phyloP scores from a whole-genome alignment of 2,329 filamentous ascomycete species.

The Colletotrichum coccodes region DNA sequence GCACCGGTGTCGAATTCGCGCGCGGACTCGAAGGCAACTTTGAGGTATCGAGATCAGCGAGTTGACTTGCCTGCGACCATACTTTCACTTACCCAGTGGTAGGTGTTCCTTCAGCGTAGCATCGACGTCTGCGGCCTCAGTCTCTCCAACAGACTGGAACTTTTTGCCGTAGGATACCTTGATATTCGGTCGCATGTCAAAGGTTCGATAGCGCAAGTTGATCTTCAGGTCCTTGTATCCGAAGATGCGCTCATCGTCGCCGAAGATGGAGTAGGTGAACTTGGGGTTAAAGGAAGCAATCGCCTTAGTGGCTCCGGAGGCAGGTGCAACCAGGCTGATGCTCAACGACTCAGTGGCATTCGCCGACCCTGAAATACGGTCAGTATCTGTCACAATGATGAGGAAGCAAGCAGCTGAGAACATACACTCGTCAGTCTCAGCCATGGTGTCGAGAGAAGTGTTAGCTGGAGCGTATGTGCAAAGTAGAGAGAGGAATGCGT shows the following conservation, averaged over 20 bases:
- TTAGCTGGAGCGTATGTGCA: background rate
- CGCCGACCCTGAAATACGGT: slow-evolving; percentile 59
- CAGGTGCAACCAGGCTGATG: slow-evolving; percentile 67
- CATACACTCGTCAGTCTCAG: slow-evolving; percentile 28
- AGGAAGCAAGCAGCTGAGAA: background rate
- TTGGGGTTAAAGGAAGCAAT: slow-evolving; percentile 81
- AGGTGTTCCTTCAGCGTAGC: slow-evolving; percentile 73
- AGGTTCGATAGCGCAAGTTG: slow-evolving; percentile 72
- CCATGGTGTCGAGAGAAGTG: slow-evolving; percentile 11
- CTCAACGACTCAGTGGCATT: slow-evolving; percentile 71
- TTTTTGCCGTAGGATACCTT: slow-evolving; percentile 78
- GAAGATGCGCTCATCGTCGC: slow-evolving; percentile 91
- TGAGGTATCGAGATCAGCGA: background rate
- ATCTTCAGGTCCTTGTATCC: slow-evolving; percentile 87
- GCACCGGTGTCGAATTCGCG: slow-evolving; percentile 68
- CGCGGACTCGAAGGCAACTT: slow-evolving; percentile 74
- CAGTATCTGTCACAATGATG: background rate
- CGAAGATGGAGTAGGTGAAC: slow-evolving; percentile 93
- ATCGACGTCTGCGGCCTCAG: slow-evolving; percentile 75
- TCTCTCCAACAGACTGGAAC: slow-evolving; percentile 74
- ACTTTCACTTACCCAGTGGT: slow-evolving; percentile 66
- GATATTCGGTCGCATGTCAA: slow-evolving; percentile 82
- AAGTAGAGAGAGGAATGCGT: background rate
- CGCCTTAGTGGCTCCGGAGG: slow-evolving; percentile 61
- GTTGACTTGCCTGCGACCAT: background rate